Base-by-base conservation (phyloP, 169 alveolate genomes). In the Cryptosporidium baileyi region DNA sequence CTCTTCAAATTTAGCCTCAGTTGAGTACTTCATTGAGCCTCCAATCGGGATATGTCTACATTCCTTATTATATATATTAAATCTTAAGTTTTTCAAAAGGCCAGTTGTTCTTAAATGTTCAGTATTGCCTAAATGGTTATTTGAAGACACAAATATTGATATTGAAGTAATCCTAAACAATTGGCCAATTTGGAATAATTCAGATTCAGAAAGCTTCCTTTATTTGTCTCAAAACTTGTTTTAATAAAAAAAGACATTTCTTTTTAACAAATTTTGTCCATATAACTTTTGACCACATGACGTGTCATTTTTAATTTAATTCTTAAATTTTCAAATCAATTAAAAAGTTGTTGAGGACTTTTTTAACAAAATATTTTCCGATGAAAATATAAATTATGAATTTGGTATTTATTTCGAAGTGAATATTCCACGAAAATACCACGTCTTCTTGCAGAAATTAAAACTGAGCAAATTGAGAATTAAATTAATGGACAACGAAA, bases 11-110 rank as follows among this genome's bases (percentile, higher is more conserved):
- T 19, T 24, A 36, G 67, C 67, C 7, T 17, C 51, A 13, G 85
- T 74, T 28, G 61, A 74, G 36, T 74, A 74, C 43, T 38, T 40
- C 2, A 24, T 74, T 0, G 85, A 74, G 24, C 67, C 67, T 22
- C 85, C 85, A 7, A 17, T 74, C 17, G 74, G 85, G 43, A 74
- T 74, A 38, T 74, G 85, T 34, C 60, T 74, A 7, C 85, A 74
- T 11, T 74, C 85, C 4, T 57, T 74, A 54, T 24, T 74, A 26
- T 74, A 74, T 19, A 57, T 57, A 7, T 26, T 74, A n/a, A n/a
- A n/a, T n/a, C n/a, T n/a, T n/a, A n/a, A n/a, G n/a, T n/a, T n/a
- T n/a, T n/a, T n/a, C n/a, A 40, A 26, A 49, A 51, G 17, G 22
- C 24, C 49, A 15, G 26, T 38, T 17, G 49, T 74, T 54, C 26